Base-by-base conservation (phyloP, 352 stramenopile genomes). In the Pythium oligandrum region DNA sequence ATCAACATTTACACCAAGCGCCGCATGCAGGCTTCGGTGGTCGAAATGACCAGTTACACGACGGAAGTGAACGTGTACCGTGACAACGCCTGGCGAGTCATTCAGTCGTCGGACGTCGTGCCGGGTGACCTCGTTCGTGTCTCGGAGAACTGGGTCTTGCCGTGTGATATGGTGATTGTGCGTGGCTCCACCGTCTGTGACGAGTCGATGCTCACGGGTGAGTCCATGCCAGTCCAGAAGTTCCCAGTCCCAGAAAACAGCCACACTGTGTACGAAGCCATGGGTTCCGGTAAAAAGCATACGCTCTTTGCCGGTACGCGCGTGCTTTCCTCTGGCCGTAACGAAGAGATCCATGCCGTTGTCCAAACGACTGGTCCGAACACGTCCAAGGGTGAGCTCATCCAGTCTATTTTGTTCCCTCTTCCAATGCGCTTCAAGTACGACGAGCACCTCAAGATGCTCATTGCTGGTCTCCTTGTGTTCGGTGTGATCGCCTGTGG, bases 361-460 rank as follows among this genome's bases (percentile, higher is more conserved):
- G 88, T 95, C 30, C 69, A 83, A 47, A 72, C 73, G 6, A 96
- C 86, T 9, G 84, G 83, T 37, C 87, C 87, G 9, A 86, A 90
- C 61, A 96, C 90, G 8, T 81, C 67, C 6, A 83, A 83, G 48
- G 90, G 90, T 8, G 75, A 96, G 61, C 61, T 97, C 17, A 67
- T 97, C 6, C 71, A 88, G 46, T 75, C 87, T 4, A 93, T 97
- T 53, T 57, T 96, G 53, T 96, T 83, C 57, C 90, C 87, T 4
- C 64, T 83, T 33, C 77, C 75, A 5, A 86, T 96, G 57, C 71
- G 86, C 50, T 96, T 97, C 71, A 95, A 97, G 70, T 96, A 96
- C 65, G 84, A 97, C 52, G 72, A 90, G 36, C 86, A 97, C 66
- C 71, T 97, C 6, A 84, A 90, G 56, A 72, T 77, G 4, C 78